Percentiles rank a stretch among this genome's conserved stretches.
These are phyloP conservation scores for Metarhizium robertsii DNA, from an alignment of 2,329 filamentous ascomycete genomes.

Conservation along the genomic window DNA sequence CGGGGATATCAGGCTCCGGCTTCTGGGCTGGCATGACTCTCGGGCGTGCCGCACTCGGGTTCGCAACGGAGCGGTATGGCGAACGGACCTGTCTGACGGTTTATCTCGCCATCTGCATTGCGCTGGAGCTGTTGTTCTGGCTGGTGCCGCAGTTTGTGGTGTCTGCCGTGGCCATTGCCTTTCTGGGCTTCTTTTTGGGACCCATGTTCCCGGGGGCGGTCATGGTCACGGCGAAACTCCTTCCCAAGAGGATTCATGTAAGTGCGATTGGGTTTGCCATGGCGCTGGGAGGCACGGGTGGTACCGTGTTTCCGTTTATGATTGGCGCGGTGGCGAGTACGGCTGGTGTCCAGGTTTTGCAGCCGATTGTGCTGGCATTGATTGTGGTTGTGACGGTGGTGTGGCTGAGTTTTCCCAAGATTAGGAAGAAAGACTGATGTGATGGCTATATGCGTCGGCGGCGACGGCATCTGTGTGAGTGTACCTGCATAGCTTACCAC, in stretches of 20 bases:
- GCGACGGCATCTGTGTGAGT: no score
- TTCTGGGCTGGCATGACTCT: conserved; percentile 74
- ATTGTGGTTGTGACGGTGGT: conserved; percentile 24
- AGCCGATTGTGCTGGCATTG: conserved; percentile 39
- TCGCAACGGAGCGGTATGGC: conserved; percentile 58
- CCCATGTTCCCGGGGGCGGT: conserved; percentile 65
- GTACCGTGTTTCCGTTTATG: conserved; percentile 46
- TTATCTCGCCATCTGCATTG: conserved; percentile 54
- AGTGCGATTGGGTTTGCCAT: conserved; percentile 65
- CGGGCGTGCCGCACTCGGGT: conserved; percentile 57
- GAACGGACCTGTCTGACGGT: conserved; percentile 51
- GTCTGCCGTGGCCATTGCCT: conserved; percentile 50
- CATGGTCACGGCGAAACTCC: conserved; percentile 59
- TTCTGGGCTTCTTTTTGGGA: conserved; percentile 67
- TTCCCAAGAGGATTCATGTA: conserved; percentile 62
- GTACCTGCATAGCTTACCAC: neutral
- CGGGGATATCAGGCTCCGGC: conserved; percentile 63
- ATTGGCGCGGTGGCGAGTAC: conserved; percentile 52
- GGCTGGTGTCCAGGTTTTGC: conserved; percentile 38
- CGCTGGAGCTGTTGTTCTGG: conserved; percentile 49
- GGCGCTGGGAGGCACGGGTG: conserved; percentile 61
- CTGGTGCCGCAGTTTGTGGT: conserved; percentile 51
- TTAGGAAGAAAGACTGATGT: conserved; percentile 21
- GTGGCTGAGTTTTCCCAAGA: conserved; percentile 26
- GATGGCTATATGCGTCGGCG: neutral